Evolutionary conservation across 306 rosid species (phyloP), one percentile per base, ranked within the genome.

Genomic region (Cucurbita moschata): DNA sequence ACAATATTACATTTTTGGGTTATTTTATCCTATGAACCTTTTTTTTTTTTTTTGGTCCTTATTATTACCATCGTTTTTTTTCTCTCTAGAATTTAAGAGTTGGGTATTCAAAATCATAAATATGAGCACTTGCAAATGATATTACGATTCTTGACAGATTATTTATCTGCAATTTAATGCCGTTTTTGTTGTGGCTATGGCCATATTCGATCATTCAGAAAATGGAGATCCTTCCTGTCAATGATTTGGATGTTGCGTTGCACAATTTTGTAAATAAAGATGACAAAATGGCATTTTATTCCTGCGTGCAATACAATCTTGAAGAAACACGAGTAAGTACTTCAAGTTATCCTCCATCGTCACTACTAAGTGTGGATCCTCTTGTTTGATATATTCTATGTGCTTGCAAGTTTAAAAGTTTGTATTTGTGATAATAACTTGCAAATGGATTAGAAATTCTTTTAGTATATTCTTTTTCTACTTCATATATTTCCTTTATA

Each of bases 151-250:
- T 58, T 15, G 35, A 37, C 49, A 30, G 12, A 16, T 16, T 42
- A 61, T 59, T 76, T 74, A 82, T 13, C 9, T 12, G n/a, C 49
- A 43, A 21, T 19, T 67, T 61, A 40, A 52, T 59, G 35, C 35
- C 39, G 42, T 15, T 21, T 19, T 47, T 66, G 38, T 71, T 55
- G 53, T 57, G 57, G 42, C 43, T 11, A 35, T 78, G 76, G 42
- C 77, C 51, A 76, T 69, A 30, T 76, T 49, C 64, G 38, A 54
- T 78, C 79, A 60, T 81, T 79, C 92, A 94, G 98, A 94, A 94
- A 90, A 94, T 91, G 97, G 98, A 94, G 90, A 89, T 94, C 81
- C 91, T 94, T 79, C 97, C 98, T 3, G 97, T 94, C 84, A 89
- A 90, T 78, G 96, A 94, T 82, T 81, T 94, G 92, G 97, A 86